phyloP scores from a whole-genome alignment of 202 grass and related monocot species.

The Saccharum hybrid region DNA sequence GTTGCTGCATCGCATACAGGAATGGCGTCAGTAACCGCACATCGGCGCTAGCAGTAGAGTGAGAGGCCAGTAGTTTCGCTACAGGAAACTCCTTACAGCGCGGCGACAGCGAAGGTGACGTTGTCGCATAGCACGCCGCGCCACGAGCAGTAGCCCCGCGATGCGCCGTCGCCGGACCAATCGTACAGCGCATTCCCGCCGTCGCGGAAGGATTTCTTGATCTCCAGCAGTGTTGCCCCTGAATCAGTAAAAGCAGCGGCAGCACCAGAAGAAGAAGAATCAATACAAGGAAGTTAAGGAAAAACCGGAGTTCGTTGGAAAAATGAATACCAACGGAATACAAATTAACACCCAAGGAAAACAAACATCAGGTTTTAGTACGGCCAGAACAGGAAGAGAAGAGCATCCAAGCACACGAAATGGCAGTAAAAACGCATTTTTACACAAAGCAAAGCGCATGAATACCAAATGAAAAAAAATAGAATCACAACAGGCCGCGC shows the following conservation, averaged over 20 bases:
- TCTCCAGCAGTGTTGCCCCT: constrained; percentile 76
- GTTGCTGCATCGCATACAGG: constrained; percentile 57
- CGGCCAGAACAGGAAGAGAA: too few species aligned
- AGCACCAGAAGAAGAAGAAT: background rate
- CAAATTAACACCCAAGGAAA: background rate
- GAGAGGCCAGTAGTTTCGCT: background rate
- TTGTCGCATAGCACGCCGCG: constrained; percentile 89
- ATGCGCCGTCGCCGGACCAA: constrained; percentile 64
- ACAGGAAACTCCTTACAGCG: constrained; percentile 67
- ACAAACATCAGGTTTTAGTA: background rate
- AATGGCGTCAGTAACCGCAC: constrained; percentile 22
- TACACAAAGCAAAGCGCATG: background rate
- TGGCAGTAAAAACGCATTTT: constrained; percentile 13
- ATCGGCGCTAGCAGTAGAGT: background rate
- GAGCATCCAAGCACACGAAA: background rate
- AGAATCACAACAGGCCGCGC: constrained; percentile 8
- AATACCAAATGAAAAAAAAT: background rate
- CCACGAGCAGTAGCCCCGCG: constrained; percentile 68
- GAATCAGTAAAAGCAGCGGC: background rate
- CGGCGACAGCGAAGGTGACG: constrained; percentile 67
- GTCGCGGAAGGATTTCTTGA: constrained; percentile 89
- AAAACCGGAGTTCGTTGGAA: background rate
- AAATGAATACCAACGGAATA: background rate
- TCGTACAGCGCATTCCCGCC: constrained; percentile 66
- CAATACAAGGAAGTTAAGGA: background rate